Base-by-base conservation (phyloP, 2,329 filamentous ascomycete genomes). In the Apiospora hydei region DNA sequence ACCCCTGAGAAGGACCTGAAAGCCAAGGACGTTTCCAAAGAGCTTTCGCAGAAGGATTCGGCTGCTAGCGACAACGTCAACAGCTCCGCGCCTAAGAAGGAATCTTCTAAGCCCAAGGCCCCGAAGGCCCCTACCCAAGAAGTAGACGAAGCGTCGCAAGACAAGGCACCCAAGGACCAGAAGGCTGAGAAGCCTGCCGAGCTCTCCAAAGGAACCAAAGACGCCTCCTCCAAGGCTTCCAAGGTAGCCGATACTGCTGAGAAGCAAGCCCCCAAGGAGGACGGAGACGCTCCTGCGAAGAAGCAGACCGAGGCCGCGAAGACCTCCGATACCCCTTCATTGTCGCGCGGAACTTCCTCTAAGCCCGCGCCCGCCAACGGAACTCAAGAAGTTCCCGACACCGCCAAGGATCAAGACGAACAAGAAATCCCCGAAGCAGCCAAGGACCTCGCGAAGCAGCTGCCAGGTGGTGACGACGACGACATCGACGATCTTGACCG, bases 381-480 rank as follows among this genome's bases (percentile, higher is more conserved):
- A 34, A 26, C 51, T 13, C 26, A 34, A 30, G 24, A 57, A 13
- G 51, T 26, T 34, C 7, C 51, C 26, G 26, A 57, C 51, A 13
- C 26, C 3, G 26, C 26, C 13, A 57, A 57, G 57, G 57, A 41
- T 8, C 10, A 64, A 34, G 53, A 30, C 30, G 34, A 41, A 6
- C 7, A 64, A 14, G 34, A 64, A 38, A 64, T 64, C 2, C 57
- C 57, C 34, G 57, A 64, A 41, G 57, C 57, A 13, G 57, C 34
- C 5, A 64, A 41, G 21, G 34, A 64, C 6, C 57, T 64, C 5
- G 57, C 57, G 34, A 64, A 64, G 21, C 34, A 41, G 34, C 34
- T 64, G 8, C 18, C 34, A 41, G 57, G 57, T 30, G 66, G 41
- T n/a, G 66, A 68, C 43, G 21, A 24, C 14, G 66, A 68, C 66